Percentiles rank a stretch among this genome's conserved stretches.
These are phyloP conservation scores for Calonectria pauciramosa DNA, from an alignment of 2,329 filamentous ascomycete genomes.

Conservation along the genomic window DNA sequence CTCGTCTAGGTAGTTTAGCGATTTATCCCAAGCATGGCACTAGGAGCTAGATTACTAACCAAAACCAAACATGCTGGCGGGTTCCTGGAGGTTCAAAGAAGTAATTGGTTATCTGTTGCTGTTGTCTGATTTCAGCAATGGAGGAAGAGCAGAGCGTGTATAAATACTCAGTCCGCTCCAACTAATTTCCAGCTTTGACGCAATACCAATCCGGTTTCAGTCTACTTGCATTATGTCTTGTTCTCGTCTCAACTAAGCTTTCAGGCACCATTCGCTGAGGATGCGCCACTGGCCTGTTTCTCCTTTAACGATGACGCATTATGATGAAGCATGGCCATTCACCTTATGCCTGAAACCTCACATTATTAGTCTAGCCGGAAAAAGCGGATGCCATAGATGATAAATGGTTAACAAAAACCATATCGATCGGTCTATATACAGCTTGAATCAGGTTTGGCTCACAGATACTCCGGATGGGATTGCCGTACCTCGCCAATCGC, in stretches of 20 bases:
- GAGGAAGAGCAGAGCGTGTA: background rate
- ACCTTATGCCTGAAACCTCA: background rate
- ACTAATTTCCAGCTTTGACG: background rate
- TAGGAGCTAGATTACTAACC: background rate
- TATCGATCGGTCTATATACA: background rate
- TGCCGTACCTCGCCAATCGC: conserved; percentile 15
- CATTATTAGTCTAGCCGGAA: background rate
- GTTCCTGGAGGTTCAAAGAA: background rate
- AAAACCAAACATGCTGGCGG: conserved; percentile 26
- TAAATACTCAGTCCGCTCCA: background rate
- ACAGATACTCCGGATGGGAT: background rate
- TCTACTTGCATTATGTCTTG: background rate
- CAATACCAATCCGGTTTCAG: background rate
- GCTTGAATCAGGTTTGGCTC: background rate
- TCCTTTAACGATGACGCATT: conserved; percentile 13
- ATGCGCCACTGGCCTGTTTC: background rate
- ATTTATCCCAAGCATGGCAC: background rate
- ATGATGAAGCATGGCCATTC: background rate
- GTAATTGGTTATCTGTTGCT: background rate
- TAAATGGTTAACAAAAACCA: background rate
- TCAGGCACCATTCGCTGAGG: background rate
- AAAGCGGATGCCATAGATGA: background rate
- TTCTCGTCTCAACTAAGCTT: background rate
- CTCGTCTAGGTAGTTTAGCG: conserved; percentile 12
- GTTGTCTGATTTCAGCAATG: background rate